Evolutionary conservation across 2,329 filamentous ascomycete genomes (phyloP), one percentile per base, ranked within the genome.

Genomic region (Diaporthe destruens): DNA sequence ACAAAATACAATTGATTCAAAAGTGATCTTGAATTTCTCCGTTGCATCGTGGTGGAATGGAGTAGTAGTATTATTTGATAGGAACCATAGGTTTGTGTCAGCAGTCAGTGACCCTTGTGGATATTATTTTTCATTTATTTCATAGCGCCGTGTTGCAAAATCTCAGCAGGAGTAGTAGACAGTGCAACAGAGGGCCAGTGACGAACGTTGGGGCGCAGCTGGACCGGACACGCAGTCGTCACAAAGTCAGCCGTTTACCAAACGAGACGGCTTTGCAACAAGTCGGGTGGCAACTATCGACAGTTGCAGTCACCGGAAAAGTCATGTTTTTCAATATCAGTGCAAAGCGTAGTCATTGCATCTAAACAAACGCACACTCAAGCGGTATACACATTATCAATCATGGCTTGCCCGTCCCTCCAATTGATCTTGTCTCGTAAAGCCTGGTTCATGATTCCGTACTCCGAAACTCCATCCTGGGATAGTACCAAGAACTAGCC

Each of bases 1-100:
- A 74, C 54, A 69, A 53, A 72, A 72, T 59, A 32, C 70, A 72
- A 74, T 56, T 74, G 63, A 69, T 57, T 59, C n/a, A 61, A 74
- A 65, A 32, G 23, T 23, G 29, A 49, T 53, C 16, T 42, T 42
- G 11, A 42, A 42, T 18, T 42, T 16, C 39, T 42, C 16, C 14
- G 39, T 14, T 39, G 12, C 39, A 18, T 42, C 14, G 18, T 14
- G 14, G 4, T 32, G 29, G 8, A 12, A 18, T 14, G 18, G 44
- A 47, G 12, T 25, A 47, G 12, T 25, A 8, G 61, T 25, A 14
- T 12, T 18, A 1, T 29, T 23, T 39, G 14, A 18, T 39, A 9
- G 36, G 36, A 20, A 8, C 1, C 34, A 49, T 1, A 16, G 25
- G 14, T 49, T 34, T 63, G 42, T 14, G 29, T 49, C 23, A 11